Conservation (phyloP, 768 basidiomycete species). For the Naganishia onofrii region DNA sequence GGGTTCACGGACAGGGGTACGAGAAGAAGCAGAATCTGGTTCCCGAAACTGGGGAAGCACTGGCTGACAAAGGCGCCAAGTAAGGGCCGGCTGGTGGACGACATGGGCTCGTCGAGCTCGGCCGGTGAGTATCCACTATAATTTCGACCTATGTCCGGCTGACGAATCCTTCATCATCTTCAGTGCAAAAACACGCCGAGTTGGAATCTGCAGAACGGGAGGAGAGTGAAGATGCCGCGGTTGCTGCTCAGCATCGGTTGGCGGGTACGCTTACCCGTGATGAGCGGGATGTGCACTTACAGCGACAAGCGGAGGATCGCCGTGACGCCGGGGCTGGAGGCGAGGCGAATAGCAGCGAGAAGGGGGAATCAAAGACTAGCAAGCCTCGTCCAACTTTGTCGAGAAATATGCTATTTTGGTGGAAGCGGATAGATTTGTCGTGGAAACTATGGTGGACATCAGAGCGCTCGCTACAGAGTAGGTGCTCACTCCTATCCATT, state of each 20-base stretch:
- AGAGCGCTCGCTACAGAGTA: constrained; percentile 6
- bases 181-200: constrained; percentile 18
- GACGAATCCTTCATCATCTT: too few species aligned
- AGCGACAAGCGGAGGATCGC: constrained; percentile 1
- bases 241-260: not conserved
- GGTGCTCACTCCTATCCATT: not conserved
- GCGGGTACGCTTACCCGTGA: constrained; percentile 11
- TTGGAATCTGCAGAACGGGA: constrained; percentile 10
- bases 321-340: not conserved
- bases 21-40: constrained; percentile 11
- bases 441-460: constrained; percentile 15
- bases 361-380: not conserved
- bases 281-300: not conserved
- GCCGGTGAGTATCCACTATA: not conserved
- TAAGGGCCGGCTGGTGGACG: constrained; percentile 10
- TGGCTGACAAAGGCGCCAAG: constrained; percentile 14
- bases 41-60: constrained; percentile 8
- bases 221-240: constrained; percentile 6
- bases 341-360: not conserved
- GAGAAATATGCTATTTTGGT: not conserved
- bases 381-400: not conserved
- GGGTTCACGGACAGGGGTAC: constrained; percentile 14
- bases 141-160: not conserved
- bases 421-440: not conserved
- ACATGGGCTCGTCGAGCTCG: constrained; percentile 9